A percentile compares a stretch with the other conserved stretches of the same genome.
Conservation (phyloP, 129 eudicot species). For the Centrapalus pauciflorus region DNA sequence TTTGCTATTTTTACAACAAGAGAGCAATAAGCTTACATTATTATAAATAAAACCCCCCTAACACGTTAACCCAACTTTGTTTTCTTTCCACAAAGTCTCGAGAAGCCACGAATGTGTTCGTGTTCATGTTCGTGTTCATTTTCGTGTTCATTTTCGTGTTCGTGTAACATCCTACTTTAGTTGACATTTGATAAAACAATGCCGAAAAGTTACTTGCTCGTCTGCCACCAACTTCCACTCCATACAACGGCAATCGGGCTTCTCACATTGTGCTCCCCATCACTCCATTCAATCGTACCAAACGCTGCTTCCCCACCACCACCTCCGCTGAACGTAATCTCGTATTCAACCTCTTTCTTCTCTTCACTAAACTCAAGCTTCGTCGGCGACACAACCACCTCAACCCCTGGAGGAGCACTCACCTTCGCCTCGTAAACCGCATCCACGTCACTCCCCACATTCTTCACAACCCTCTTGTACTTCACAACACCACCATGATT, state of each 20-base stretch:
- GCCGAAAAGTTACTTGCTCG: neutral
- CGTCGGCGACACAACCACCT: slow-evolving; percentile 66
- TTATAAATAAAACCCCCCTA: slow-evolving; percentile 20
- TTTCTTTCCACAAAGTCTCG: slow-evolving; percentile 32
- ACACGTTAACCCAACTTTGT: slow-evolving; percentile 35
- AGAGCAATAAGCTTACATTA: slow-evolving; percentile 21
- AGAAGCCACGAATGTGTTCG: no score
- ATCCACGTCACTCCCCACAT: slow-evolving; percentile 56
- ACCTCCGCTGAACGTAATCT: slow-evolving; percentile 46
- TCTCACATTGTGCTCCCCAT: slow-evolving; percentile 59
- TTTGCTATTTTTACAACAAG: slow-evolving; percentile 23
- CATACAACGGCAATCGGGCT: slow-evolving; percentile 63
- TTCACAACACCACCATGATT: slow-evolving; percentile 37
- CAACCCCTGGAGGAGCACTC: slow-evolving; percentile 60
- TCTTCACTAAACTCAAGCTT: slow-evolving; percentile 57
- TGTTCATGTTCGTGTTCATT: no score
- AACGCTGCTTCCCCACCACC: slow-evolving; percentile 33
- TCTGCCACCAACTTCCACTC: slow-evolving; percentile 8
- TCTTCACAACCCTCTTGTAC: slow-evolving; percentile 65
- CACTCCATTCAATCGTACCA: slow-evolving; percentile 68
- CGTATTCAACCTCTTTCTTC: slow-evolving; percentile 43
- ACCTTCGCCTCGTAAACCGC: slow-evolving; percentile 63
- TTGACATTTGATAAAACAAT: no score
- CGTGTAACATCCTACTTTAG: no score
- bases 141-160: no score